Conservation (phyloP, 495 filamentous ascomycete genomes). For the Xylaria cubensis region DNA sequence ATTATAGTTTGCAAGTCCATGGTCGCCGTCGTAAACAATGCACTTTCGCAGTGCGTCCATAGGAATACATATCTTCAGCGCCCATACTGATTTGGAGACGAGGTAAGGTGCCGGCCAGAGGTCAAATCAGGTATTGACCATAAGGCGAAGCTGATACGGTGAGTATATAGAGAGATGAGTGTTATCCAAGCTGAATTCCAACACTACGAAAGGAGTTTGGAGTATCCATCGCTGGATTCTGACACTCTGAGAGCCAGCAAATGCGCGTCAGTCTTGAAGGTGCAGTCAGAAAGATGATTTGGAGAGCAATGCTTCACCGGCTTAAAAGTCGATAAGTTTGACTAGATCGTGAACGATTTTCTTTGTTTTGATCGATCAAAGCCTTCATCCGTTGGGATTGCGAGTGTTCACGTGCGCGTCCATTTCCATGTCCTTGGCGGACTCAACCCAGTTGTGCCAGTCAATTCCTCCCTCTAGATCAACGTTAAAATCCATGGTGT, state of each 20-base stretch:
- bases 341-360: not conserved
- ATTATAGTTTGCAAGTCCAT: not conserved
- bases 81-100: not conserved
- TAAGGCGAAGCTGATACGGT: not conserved
- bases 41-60: not conserved
- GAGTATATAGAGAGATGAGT: not conserved
- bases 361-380: not conserved
- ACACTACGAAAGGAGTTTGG: not conserved
- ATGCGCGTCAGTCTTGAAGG: not conserved
- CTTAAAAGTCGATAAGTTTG: not conserved
- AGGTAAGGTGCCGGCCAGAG: not conserved
- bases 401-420: not conserved
- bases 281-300: not conserved
- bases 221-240: not conserved
- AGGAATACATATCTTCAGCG: not conserved
- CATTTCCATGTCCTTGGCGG: constrained; percentile 49
- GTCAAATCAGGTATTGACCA: not conserved
- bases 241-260: not conserved
- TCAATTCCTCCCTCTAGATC: constrained; percentile 51
- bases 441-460: constrained; percentile 59
- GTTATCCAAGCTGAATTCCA: not conserved
- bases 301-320: not conserved
- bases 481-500: constrained; percentile 37
- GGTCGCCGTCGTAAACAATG: not conserved
- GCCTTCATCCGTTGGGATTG: not conserved